Conservation (phyloP, 345 rosid genomes). For the Euphorbia lathyris region DNA sequence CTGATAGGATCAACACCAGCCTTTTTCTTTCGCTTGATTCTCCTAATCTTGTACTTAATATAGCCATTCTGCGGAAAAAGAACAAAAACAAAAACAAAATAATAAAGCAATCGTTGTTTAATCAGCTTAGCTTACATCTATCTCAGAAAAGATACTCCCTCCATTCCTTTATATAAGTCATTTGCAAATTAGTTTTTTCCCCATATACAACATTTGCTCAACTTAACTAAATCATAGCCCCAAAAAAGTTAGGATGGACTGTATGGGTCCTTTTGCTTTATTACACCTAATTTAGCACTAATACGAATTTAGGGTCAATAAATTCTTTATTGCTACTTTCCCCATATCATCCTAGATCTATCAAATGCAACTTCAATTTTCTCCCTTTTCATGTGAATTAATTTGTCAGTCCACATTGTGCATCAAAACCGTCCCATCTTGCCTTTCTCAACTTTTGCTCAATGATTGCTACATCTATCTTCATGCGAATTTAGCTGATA, state of each 20-base stretch:
- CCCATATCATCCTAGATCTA: neutral
- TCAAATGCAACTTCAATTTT: neutral
- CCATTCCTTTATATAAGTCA: too few relatives aligned
- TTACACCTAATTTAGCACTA: neutral
- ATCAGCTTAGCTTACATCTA: conserved; percentile 11
- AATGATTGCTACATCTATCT: neutral
- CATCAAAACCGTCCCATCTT: neutral
- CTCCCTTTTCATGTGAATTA: neutral
- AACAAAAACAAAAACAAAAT: too few relatives aligned
- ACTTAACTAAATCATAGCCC: neutral
- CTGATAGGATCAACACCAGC: conserved; percentile 87
- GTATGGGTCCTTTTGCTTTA: neutral
- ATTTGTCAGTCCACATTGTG: neutral
- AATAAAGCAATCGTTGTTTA: conserved; percentile 17
- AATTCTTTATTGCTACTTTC: neutral
- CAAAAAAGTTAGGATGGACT: neutral
- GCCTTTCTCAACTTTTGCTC: neutral
- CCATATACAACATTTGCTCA: neutral
- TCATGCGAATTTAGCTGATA: neutral
- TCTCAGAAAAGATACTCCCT: neutral
- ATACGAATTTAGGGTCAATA: neutral
- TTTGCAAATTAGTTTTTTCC: too few relatives aligned
- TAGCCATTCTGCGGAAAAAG: conserved; percentile 62
- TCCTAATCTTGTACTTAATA: conserved; percentile 48
- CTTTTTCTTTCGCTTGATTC: conserved; percentile 59